phyloP scores from a whole-genome alignment of 768 basidiomycete genomes.

The Suillus americanus region DNA sequence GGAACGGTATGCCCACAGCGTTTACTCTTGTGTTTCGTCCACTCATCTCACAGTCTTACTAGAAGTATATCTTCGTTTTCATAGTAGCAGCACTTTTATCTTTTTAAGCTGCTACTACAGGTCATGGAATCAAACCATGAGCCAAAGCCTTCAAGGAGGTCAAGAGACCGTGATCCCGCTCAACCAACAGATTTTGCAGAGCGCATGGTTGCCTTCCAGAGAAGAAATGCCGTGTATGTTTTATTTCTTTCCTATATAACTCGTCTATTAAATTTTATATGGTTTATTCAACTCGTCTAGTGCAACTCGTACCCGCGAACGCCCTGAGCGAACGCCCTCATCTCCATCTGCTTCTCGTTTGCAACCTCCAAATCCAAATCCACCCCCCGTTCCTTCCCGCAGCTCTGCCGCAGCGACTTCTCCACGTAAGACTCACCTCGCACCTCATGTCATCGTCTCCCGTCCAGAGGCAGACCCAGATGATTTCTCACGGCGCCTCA shows the following conservation, averaged over 20 bases:
- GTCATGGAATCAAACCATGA: constrained; percentile 32
- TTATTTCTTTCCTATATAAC: neutral
- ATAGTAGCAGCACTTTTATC: constrained; percentile 2
- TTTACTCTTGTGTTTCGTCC: constrained; percentile 8
- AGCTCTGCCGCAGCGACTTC: constrained; percentile 19
- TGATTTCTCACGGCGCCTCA: constrained; percentile 71
- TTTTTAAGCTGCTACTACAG: neutral
- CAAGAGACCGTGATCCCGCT: constrained; percentile 43
- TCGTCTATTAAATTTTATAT: neutral
- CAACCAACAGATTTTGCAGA: constrained; percentile 55
- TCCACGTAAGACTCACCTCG: constrained; percentile 36
- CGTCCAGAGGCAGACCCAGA: constrained; percentile 61
- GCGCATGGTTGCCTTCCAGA: constrained; percentile 64
- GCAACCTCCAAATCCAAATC: constrained; percentile 26
- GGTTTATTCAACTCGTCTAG: constrained; percentile 29
- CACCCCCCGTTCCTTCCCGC: constrained; percentile 28
- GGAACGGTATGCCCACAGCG: constrained; percentile 3
- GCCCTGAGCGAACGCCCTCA: constrained; percentile 42
- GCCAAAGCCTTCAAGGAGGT: constrained; percentile 35
- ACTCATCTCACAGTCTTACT: constrained; percentile 4
- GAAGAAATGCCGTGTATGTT: constrained; percentile 60
- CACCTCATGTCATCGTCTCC: constrained; percentile 35
- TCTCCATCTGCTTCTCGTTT: constrained; percentile 29
- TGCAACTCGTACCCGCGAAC: constrained; percentile 45
- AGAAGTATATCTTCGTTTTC: neutral